phyloP scores from a whole-genome alignment of 495 filamentous ascomycete species.

The Cetradonia linearis region DNA sequence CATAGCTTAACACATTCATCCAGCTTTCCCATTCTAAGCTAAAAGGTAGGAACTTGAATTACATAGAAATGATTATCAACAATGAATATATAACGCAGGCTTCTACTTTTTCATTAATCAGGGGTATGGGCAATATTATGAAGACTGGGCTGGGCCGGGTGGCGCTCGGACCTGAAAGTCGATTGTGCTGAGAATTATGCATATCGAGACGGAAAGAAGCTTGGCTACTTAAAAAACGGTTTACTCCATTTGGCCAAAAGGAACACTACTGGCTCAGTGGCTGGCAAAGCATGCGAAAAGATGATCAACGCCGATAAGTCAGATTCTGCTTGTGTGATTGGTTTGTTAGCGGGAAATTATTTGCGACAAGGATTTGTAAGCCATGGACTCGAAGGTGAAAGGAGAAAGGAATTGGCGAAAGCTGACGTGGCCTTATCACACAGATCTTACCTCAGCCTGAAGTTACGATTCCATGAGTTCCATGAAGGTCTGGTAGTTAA shows the following conservation, averaged over 20 bases:
- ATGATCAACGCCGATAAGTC: too few species aligned
- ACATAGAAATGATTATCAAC: too few species aligned
- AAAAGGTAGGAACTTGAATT: too few species aligned
- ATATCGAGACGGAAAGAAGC: conserved; percentile 9
- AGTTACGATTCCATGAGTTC: not conserved
- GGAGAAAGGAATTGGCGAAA: not conserved
- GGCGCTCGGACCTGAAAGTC: conserved; percentile 1
- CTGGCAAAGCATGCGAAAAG: conserved; percentile 2
- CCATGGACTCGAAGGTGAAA: not conserved
- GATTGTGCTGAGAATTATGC: conserved; percentile 5
- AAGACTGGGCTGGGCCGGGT: not conserved
- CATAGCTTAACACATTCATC: too few species aligned
- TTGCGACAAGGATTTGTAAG: not conserved
- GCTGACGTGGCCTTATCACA: conserved; percentile 11
- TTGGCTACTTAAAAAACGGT: conserved; percentile 1
- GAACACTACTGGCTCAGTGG: not conserved
- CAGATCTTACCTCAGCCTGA: not conserved
- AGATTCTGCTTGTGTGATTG: not conserved
- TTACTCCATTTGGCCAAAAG: not conserved
- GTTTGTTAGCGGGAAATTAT: not conserved
- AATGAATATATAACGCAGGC: too few species aligned
- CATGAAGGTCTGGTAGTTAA: not conserved
- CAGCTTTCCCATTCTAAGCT: too few species aligned
- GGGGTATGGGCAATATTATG: not conserved
- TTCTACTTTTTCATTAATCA: too few species aligned